Conservation (phyloP, 1,284 basidiomycete genomes). For the Cutaneotrichosporon sp. region DNA sequence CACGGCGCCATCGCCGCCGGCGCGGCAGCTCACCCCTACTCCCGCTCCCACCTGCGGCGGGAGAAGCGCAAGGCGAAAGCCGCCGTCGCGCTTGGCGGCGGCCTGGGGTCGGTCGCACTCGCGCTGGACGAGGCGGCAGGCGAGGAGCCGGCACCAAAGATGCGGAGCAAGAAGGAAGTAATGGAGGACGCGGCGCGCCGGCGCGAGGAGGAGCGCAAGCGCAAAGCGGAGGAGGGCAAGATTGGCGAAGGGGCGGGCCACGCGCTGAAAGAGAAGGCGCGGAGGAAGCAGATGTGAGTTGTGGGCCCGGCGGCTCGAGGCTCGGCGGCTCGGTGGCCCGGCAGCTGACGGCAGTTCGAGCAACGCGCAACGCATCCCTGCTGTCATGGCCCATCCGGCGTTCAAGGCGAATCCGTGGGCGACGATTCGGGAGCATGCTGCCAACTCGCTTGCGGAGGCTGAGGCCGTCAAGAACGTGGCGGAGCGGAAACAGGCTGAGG, state of each 20-base stretch:
- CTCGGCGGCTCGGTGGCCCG: too few relatives aligned
- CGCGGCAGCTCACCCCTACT: slow-evolving; percentile 36
- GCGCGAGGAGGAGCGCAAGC: slow-evolving; percentile 12
- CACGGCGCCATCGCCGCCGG: slow-evolving; percentile 13
- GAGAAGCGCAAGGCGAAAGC: slow-evolving; percentile 42
- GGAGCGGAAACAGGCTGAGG: slow-evolving; percentile 7
- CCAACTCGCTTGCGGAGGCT: slow-evolving; percentile 37
- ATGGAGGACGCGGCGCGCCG: slow-evolving; percentile 10
- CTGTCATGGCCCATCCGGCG: slow-evolving; percentile 41
- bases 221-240: slow-evolving; percentile 26
- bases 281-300: slow-evolving; percentile 45
- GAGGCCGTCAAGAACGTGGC: slow-evolving; percentile 10
- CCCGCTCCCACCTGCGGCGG: slow-evolving; percentile 41
- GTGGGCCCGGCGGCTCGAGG: too few relatives aligned
- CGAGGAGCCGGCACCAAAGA: background rate
- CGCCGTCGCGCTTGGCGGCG: slow-evolving; percentile 30
- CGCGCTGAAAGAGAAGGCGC: slow-evolving; percentile 40
- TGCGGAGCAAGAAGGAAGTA: slow-evolving; percentile 9
- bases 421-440: slow-evolving; percentile 45
- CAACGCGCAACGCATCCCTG: slow-evolving; percentile 38
- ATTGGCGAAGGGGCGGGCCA: slow-evolving; percentile 42
- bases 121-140: slow-evolving; percentile 28
- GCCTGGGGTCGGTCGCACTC: slow-evolving; percentile 27
- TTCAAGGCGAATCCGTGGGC: slow-evolving; percentile 47
- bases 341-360: slow-evolving; percentile 27